Conservation (phyloP, 2,329 filamentous ascomycete species). For the Annulohypoxylon truncatum region DNA sequence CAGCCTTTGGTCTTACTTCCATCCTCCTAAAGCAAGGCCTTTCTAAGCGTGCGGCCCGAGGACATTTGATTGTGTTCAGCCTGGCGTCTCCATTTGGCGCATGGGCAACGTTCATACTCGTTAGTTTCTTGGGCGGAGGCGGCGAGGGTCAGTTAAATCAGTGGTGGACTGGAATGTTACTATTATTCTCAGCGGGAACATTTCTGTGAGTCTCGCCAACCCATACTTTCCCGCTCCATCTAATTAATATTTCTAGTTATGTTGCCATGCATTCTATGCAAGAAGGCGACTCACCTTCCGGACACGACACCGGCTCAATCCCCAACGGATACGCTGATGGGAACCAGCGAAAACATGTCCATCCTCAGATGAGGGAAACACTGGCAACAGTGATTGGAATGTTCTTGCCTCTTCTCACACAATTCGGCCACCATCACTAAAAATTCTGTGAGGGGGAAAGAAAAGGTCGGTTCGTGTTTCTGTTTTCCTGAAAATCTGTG, state of each 20-base stretch:
- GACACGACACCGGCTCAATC: conserved; percentile 62
- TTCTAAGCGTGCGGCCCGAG: conserved; percentile 84
- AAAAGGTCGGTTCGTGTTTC: conserved; percentile 1
- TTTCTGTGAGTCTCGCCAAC: conserved; percentile 82
- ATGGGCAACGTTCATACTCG: conserved; percentile 82
- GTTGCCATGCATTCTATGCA: conserved; percentile 99
- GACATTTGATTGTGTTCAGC: conserved; percentile 91
- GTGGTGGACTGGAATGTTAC: conserved; percentile 91
- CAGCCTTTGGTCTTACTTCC: conserved; percentile 93
- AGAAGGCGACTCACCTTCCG: conserved; percentile 68
- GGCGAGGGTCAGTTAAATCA: conserved; percentile 71
- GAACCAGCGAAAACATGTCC: conserved; percentile 63
- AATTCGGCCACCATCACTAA: conserved; percentile 79
- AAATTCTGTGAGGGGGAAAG: not conserved
- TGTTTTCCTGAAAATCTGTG: conserved; percentile 23
- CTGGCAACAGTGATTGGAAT: conserved; percentile 79
- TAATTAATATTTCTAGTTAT: conserved; percentile 68
- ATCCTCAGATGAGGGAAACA: conserved; percentile 74
- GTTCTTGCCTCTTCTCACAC: conserved; percentile 80
- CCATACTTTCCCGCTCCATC: not conserved
- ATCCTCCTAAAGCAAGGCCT: conserved; percentile 91
- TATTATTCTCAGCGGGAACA: conserved; percentile 95
- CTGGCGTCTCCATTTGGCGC: conserved; percentile 90
- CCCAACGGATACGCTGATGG: conserved; percentile 68
- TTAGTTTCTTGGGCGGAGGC: conserved; percentile 76